Base-by-base conservation (phyloP, 2,329 filamentous ascomycete genomes). In the Fusarium nurragi region DNA sequence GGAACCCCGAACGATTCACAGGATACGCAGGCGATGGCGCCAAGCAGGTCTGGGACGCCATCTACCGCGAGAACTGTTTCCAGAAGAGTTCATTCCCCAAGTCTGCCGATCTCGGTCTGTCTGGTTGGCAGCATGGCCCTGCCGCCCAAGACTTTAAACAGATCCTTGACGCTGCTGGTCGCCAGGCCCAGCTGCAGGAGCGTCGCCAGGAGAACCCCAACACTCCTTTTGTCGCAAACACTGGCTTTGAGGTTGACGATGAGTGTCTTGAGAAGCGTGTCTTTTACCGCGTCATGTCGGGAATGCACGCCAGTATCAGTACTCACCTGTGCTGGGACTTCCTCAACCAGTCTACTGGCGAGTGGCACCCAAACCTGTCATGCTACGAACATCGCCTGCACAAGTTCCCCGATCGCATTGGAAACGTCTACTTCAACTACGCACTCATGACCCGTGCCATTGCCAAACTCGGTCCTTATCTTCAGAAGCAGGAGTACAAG, bases 341-440 rank as follows among this genome's bases (percentile, higher is more conserved):
- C 73, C 82, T 98, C 65, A 97, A 99, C 78, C 93, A 97, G 79
- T 93, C 91, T 3, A 97, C 94, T 0, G 95, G 95, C 57, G 81
- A 93, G 77, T 99, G 95, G 95, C 88, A 90, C 46, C 94, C 93
- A 22, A 99, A 99, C 73, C 77, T 97, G 51, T 83, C 88, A 64
- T 99, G 95, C 83, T 99, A 97, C 83, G 88, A 91, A 74, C 81
- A 88, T 30, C 88, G 95, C n/a, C 85, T 99, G 16, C 92, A 97
- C 77, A 83, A 84, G 21, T 88, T 91, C 75, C 93, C 94, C 0
- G 95, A 99, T 69, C 91, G 94, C 60, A 91, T 99, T 73, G 95
- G 94, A 69, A 99, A 99, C 77, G 84, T 99, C 46, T 99, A 99
- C 82, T 99, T 99, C 83, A 98, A 99, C 85, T 99, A 97, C 74